These are phyloP conservation scores for Vigna reflexopilosa DNA, from an alignment of 306 rosid genomes.

Conservation along the genomic window DNA sequence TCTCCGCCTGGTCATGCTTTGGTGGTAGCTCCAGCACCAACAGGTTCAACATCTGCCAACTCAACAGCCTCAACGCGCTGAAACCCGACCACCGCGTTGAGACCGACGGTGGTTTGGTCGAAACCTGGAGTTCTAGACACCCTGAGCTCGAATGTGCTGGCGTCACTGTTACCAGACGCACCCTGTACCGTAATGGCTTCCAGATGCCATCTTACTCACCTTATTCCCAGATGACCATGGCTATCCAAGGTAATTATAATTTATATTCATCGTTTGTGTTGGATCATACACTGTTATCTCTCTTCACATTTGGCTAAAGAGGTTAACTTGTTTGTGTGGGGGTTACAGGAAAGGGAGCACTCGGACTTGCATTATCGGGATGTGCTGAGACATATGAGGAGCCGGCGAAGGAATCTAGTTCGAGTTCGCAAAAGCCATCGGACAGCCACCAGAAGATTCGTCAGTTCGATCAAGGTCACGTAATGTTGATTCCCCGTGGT, in stretches of 20 bases:
- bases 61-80: slow-evolving; percentile 31
- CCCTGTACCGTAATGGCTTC: slow-evolving; percentile 36
- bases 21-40: not conserved
- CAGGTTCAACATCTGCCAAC: slow-evolving; percentile 40
- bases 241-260: slow-evolving; percentile 28
- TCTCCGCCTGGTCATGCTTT: slow-evolving; percentile 42
- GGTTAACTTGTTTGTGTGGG: not conserved
- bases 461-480: slow-evolving; percentile 24
- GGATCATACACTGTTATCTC: too few species aligned
- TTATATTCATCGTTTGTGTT: not conserved
- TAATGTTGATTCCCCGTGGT: slow-evolving; percentile 45
- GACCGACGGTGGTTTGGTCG: slow-evolving; percentile 41
- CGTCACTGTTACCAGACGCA: slow-evolving; percentile 41
- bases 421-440: not conserved
- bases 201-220: slow-evolving; percentile 47
- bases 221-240: slow-evolving; percentile 23
- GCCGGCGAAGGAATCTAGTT: not conserved
- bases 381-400: slow-evolving; percentile 40
- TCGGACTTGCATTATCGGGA: slow-evolving; percentile 37
- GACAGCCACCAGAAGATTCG: slow-evolving; percentile 51
- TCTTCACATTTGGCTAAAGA: not conserved
- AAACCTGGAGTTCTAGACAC: slow-evolving; percentile 45
- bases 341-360: slow-evolving; percentile 36
- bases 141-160: slow-evolving; percentile 44
- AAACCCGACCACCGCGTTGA: slow-evolving; percentile 46